Conservation (phyloP, 2,329 filamentous ascomycete genomes). For the Epichloe sp. region DNA sequence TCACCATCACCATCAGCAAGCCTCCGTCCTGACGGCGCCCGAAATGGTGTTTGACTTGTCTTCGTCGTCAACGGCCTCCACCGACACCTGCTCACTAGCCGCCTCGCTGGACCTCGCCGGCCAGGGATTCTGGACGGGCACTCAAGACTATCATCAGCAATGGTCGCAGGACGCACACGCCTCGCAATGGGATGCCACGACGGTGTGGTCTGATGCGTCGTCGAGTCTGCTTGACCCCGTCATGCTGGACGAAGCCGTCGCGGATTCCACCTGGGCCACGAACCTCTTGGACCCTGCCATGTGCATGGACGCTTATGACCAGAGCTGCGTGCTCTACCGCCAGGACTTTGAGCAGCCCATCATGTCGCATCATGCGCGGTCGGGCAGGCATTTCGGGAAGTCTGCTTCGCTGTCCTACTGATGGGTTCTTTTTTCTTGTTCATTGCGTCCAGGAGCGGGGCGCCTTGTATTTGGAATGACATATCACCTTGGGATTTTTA, state of each 20-base stretch:
- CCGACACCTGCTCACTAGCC: not conserved
- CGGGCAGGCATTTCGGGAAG: conserved; percentile 3
- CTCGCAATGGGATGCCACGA: conserved; percentile 5
- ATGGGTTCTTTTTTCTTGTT: too few relatives aligned
- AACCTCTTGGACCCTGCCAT: not conserved
- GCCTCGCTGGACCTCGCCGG: not conserved
- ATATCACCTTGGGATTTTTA: too few relatives aligned
- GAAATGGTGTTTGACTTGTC: conserved; percentile 3
- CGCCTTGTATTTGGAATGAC: too few relatives aligned
- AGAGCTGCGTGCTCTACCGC: conserved; percentile 1
- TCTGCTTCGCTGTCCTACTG: conserved; percentile 5
- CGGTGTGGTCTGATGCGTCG: conserved; percentile 5
- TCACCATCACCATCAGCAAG: not conserved
- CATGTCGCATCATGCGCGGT: not conserved
- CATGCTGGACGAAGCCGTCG: conserved; percentile 1
- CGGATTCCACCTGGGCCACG: conserved; percentile 2
- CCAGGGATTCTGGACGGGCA: not conserved
- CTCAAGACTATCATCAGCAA: conserved; percentile 2
- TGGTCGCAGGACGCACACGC: conserved; percentile 1
- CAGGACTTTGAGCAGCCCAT: not conserved
- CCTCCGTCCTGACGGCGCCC: not conserved
- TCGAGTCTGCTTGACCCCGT: conserved; percentile 3
- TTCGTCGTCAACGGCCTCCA: not conserved
- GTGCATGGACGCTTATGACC: conserved; percentile 4
- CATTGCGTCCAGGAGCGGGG: too few relatives aligned